phyloP scores from a whole-genome alignment of 257 asterid genomes.

The Prunella vulgaris region DNA sequence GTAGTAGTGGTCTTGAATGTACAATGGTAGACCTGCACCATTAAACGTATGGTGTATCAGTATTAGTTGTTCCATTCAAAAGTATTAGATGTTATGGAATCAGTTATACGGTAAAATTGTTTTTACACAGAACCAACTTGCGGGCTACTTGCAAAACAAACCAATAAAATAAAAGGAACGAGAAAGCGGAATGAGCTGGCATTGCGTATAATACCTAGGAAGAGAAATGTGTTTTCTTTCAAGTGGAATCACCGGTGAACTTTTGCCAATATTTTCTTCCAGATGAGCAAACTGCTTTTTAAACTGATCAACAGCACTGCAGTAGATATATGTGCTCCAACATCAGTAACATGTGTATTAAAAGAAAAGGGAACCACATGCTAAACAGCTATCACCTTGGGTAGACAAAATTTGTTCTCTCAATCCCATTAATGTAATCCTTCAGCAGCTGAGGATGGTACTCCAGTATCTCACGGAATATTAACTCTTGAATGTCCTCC shows the following conservation, averaged over 20 bases:
- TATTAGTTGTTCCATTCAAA: no score
- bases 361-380: neutral
- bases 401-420: conserved; percentile 65
- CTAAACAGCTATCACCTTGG: conserved; percentile 48
- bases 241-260: conserved; percentile 47
- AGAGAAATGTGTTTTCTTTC: conserved; percentile 83
- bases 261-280: conserved; percentile 67
- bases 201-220: conserved; percentile 55
- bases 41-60: no score
- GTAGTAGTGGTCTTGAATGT: conserved; percentile 51
- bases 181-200: neutral
- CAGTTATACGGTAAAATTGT: no score
- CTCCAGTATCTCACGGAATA: conserved; percentile 80
- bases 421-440: conserved; percentile 71
- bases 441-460: conserved; percentile 85
- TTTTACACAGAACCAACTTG: no score
- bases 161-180: neutral
- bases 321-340: neutral
- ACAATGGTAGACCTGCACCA: conserved; percentile 63
- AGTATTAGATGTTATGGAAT: no score
- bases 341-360: conserved; percentile 1
- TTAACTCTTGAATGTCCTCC: conserved; percentile 77
- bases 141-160: neutral
- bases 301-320: conserved; percentile 86
- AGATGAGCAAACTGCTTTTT: conserved; percentile 75